These are phyloP conservation scores for Penicillium bialowiezense DNA, from an alignment of 495 filamentous ascomycete species.

Conservation along the genomic window DNA sequence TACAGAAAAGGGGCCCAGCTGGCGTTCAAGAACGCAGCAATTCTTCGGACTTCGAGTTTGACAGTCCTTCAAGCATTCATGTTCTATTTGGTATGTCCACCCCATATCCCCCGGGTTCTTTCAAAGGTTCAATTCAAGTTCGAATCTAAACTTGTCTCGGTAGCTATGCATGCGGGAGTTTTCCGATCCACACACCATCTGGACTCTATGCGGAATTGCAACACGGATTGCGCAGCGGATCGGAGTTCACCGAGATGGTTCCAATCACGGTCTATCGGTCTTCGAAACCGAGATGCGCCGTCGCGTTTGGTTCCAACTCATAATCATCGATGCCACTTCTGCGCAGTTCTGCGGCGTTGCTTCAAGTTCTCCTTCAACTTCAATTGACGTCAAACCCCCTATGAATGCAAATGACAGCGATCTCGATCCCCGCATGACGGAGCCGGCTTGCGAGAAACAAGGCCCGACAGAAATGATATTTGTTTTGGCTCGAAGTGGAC, in stretches of 20 bases:
- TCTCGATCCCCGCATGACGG: slow-evolving; percentile 55
- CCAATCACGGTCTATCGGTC: slow-evolving; percentile 28
- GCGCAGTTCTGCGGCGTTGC: slow-evolving; percentile 33
- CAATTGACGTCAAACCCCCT: slow-evolving; percentile 36
- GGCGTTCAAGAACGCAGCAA: slow-evolving; percentile 44
- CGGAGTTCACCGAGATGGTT: slow-evolving; percentile 45
- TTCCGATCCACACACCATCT: slow-evolving; percentile 39
- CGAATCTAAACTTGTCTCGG: slow-evolving; percentile 2
- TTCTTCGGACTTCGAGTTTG: slow-evolving; percentile 43
- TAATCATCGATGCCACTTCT: slow-evolving; percentile 31
- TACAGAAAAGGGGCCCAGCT: slow-evolving; percentile 43
- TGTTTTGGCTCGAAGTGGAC: slow-evolving; percentile 50
- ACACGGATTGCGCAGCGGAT: slow-evolving; percentile 43
- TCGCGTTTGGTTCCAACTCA: slow-evolving; percentile 40
- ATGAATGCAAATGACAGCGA: slow-evolving; percentile 58
- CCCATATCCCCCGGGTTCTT: background rate
- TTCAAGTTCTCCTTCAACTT: slow-evolving; percentile 14
- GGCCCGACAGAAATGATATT: slow-evolving; percentile 70
- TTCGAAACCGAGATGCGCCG: slow-evolving; percentile 49
- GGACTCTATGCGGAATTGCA: slow-evolving; percentile 42
- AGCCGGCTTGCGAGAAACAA: slow-evolving; percentile 47
- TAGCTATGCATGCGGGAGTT: slow-evolving; percentile 31
- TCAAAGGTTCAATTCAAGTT: no score
- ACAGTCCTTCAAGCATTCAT: slow-evolving; percentile 46
- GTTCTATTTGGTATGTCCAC: slow-evolving; percentile 36